Evolutionary conservation across 495 filamentous ascomycete species (phyloP), one percentile per base, ranked within the genome.

Genomic region (Aspergillus sclerotiicarbonarius): DNA sequence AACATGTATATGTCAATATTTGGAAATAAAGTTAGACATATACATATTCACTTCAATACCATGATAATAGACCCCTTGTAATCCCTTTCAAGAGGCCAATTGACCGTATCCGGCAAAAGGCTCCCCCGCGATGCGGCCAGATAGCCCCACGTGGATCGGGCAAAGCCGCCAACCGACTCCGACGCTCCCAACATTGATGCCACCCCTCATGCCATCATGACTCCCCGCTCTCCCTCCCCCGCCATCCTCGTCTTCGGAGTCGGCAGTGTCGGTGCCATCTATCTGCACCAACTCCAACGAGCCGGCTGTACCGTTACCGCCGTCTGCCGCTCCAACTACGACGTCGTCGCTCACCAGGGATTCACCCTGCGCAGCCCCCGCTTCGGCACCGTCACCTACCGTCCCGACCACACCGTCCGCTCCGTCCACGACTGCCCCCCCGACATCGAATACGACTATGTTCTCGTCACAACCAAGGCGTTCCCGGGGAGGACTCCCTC

Each of bases 321-420:
- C 2, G 64, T 84, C 33, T 82, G 79, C 64, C 77, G 82, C 29
- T 80, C 77, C 20, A 84, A 83, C 70, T 81, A 78, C 71, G 69
- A 70, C 10, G 72, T 62, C 13, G 76, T 73, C 47, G 68, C 68
- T n/a, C 55, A 71, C 18, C 46, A 76, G 49, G 82, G 80, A 31
- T 80, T 83, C 67, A 70, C 62, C 19, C 73, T 83, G 64, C 63
- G 75, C 55, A 82, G 79, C 16, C 62, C 59, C 7, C 52, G 70
- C 15, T 82, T 74, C 65, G 78, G 78, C 53, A 39, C 71, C 8
- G 66, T 76, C 43, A 61, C 71, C 21, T 66, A 68, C 60, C 57
- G 48, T 12, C 78, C 79, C 10, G 55, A 60, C 31, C 69, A 69
- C 47, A 64, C 80, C 21, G 72, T 76, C 12, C 69, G 73, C 6